Evolutionary conservation across 2,329 filamentous ascomycete genomes (phyloP), one percentile per base, ranked within the genome.

Genomic region (Cladobotryum mycophilum): DNA sequence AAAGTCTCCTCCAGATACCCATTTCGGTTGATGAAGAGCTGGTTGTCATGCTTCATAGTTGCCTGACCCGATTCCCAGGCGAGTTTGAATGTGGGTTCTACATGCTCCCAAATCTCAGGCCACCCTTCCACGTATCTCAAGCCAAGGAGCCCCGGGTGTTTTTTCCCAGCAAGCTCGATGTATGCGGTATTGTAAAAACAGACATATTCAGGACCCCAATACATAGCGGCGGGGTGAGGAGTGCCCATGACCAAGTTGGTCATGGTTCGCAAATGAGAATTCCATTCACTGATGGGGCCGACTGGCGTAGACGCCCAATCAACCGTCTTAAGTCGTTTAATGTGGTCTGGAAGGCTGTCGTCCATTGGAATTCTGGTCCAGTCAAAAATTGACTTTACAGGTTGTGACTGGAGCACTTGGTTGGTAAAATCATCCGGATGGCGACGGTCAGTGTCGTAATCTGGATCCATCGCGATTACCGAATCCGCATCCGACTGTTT

Each of bases 1-100:
- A 88, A 92, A 0, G 86, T 83, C 62, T 93, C 88, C 65, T 95
- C 87, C 1, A 89, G 67, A 54, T 80, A 89, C 1, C 82, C 80
- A 55, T 81, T 80, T 7, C 88, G 80, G 43, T 78, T 74, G 33
- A 93, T 77, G 60, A 90, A 89, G 1, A 92, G 72, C 51, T 81
- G 82, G 55, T 92, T 86, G 59, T 93, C 88, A 56, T 91, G 84
- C 65, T 90, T 92, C 85, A 91, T 88, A 0, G 84, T 89, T 1
- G 88, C 85, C 68, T 90, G 84, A 0, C 88, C 89, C 4, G 82
- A 85, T 37, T 78, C 67, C 65, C 78, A 80, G 0, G 88, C 88
- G 53, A 74, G 81, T 15, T 77, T 72, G 56, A 93, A 88, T 0
- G 87, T 76, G 2, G 82, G 82, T 55, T 82, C 76, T 11, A 92